Evolutionary conservation across 306 rosid genomes (phyloP).

Genomic region (Cucurbita pepo): DNA sequence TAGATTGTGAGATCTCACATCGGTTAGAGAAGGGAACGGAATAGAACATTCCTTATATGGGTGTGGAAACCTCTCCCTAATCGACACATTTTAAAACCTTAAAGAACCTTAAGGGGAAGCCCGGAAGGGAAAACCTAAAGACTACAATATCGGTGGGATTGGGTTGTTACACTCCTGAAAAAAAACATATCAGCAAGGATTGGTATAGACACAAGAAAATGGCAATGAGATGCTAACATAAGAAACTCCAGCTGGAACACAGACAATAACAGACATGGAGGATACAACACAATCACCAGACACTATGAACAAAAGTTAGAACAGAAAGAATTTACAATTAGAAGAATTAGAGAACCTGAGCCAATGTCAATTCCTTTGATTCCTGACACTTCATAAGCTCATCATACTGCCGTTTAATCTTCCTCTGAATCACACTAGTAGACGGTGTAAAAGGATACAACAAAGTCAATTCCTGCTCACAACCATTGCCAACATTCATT

Average conservation of each 20-base stretch:
- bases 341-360: constrained; percentile 30
- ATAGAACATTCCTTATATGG: no score
- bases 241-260: background rate
- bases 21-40: no score
- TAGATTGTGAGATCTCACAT: no score
- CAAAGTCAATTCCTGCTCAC: constrained; percentile 28
- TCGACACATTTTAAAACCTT: no score
- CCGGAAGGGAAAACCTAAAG: no score
- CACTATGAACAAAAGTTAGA: background rate
- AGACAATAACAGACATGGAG: background rate
- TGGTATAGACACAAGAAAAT: background rate
- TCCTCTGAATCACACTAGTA: constrained; percentile 62
- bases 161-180: no score
- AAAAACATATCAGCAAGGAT: background rate
- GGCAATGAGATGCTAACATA: background rate
- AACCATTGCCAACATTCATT: constrained; percentile 14
- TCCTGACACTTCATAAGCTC: constrained; percentile 55
- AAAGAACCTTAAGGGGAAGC: no score
- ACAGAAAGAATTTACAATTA: background rate
- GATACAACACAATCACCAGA: background rate
- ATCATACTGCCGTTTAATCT: constrained; percentile 67
- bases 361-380: constrained; percentile 42
- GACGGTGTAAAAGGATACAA: constrained; percentile 65
- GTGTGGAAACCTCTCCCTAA: no score
- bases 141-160: no score